Evolutionary conservation across 306 rosid species (phyloP).

Genomic region (Rubus parviflorus): DNA sequence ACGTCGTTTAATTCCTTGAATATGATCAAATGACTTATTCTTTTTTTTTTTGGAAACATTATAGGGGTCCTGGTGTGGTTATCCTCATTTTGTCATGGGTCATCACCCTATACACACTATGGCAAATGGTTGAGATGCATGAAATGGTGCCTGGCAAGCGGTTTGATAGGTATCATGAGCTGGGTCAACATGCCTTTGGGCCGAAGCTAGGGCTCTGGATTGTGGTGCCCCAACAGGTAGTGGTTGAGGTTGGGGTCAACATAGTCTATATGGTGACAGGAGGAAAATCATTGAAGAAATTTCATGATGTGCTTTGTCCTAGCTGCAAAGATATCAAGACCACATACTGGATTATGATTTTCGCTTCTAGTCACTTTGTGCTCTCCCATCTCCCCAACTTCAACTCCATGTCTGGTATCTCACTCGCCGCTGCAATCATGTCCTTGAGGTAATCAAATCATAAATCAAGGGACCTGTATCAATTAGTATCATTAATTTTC

Average conservation of each 20-base stretch:
- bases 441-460: conserved; percentile 46
- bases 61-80: conserved; percentile 65
- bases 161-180: conserved; percentile 81
- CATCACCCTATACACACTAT: conserved; percentile 68
- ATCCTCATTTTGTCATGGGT: conserved; percentile 63
- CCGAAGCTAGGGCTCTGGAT: conserved; percentile 67
- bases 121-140: conserved; percentile 97
- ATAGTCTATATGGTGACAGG: conserved; percentile 78
- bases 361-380: conserved; percentile 54
- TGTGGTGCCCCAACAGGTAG: conserved; percentile 70
- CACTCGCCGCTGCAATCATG: conserved; percentile 76
- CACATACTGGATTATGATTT: conserved; percentile 58
- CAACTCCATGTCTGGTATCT: conserved; percentile 64
- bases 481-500: no score
- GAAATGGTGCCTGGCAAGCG: conserved; percentile 87
- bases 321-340: conserved; percentile 32
- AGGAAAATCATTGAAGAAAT: conserved; percentile 61
- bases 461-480: background rate
- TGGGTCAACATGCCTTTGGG: conserved; percentile 86
- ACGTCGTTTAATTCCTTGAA: background rate
- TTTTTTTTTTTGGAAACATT: background rate
- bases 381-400: conserved; percentile 75
- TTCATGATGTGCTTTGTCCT: conserved; percentile 51
- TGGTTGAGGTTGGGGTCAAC: conserved; percentile 69
- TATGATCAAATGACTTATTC: background rate